Percentiles rank a stretch among this genome's conserved stretches.
Evolutionary conservation across 768 basidiomycete species (phyloP).

Genomic region (Tulasnella sp.): DNA sequence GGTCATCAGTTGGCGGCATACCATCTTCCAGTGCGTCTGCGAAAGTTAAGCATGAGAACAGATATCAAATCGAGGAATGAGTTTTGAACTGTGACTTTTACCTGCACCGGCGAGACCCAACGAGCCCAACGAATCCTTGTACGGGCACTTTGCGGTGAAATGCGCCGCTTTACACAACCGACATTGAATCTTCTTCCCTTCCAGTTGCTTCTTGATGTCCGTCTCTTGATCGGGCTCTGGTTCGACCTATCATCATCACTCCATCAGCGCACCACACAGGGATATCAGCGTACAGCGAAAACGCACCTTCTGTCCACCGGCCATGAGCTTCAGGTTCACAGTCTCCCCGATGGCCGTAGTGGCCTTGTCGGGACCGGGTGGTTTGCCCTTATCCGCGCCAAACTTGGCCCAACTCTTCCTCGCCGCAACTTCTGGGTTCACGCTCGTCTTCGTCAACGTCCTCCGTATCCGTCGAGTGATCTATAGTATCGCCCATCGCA

Average conservation of each 20-base stretch:
- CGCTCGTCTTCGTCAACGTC: slow-evolving; percentile 77
- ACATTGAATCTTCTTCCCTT: slow-evolving; percentile 72
- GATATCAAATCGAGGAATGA: not conserved
- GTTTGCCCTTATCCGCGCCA: slow-evolving; percentile 79
- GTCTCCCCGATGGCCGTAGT: slow-evolving; percentile 87
- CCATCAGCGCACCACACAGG: not conserved
- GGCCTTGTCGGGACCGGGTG: slow-evolving; percentile 80
- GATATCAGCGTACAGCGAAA: slow-evolving; percentile 14
- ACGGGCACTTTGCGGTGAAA: slow-evolving; percentile 97
- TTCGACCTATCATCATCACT: slow-evolving; percentile 42
- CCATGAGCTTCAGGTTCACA: slow-evolving; percentile 49
- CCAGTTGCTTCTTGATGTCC: slow-evolving; percentile 49
- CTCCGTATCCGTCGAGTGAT: slow-evolving; percentile 80
- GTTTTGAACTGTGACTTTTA: not conserved
- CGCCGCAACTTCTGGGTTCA: slow-evolving; percentile 91
- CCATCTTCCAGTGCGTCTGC: slow-evolving; percentile 9
- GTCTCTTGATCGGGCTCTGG: slow-evolving; percentile 57
- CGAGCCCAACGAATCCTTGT: slow-evolving; percentile 84
- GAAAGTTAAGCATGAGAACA: not conserved
- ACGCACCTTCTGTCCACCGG: slow-evolving; percentile 44
- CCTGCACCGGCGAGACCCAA: slow-evolving; percentile 45
- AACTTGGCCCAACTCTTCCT: slow-evolving; percentile 92
- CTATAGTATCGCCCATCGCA: slow-evolving; percentile 33
- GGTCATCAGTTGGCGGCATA: slow-evolving; percentile 25
- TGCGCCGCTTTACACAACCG: slow-evolving; percentile 93